Base-by-base conservation (phyloP, 2,329 filamentous ascomycete species). In the Blastomyces silverae region DNA sequence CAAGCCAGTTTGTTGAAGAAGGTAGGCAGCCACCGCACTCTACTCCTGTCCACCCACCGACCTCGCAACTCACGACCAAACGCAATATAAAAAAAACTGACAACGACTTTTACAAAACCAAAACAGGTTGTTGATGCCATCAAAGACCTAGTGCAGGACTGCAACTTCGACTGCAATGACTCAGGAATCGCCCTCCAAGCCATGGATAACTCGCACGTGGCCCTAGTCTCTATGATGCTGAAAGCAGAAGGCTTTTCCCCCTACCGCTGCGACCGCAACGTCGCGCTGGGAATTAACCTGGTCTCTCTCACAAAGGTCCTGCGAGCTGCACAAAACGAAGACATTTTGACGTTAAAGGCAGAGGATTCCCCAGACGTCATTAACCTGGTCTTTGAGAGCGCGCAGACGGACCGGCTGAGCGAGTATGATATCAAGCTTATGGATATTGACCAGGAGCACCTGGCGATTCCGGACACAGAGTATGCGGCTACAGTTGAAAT, bases 91-190 rank as follows among this genome's bases (percentile, higher is more conserved):
- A 59, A 44, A 59, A 59, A 28, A 20, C 28, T 55, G 52, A 66
- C 67, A 63, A 62, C 67, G 25, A 7, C 62, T 69, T 31, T 58
- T 53, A 31, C 25, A 28, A 53, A 34, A 60, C 25, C 15, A 20
- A 57, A 60, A 22, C 71, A 96, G 92, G 91, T 97, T 69, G 92
- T 99, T 74, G 95, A 99, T 78, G 91, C 95, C 73, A 97, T 99
- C 87, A 97, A 97, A 81, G 94, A 99, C 75, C 87, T 99, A 62
- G 94, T 99, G 63, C 94, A 97, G 80, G 94, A 99, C 82, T 99
- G 94, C 88, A 99, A 99, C 82, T 99, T 99, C 82, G 94, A 99
- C 85, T 99, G 95, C 89, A 99, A 97, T 89, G 95, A 99, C 84
- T 93, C 91, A 64, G 94, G 94, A 68, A 94, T 99, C 75, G 92